phyloP scores from a whole-genome alignment of 352 stramenopile species.

The Globisporangium rhizosaccharum region DNA sequence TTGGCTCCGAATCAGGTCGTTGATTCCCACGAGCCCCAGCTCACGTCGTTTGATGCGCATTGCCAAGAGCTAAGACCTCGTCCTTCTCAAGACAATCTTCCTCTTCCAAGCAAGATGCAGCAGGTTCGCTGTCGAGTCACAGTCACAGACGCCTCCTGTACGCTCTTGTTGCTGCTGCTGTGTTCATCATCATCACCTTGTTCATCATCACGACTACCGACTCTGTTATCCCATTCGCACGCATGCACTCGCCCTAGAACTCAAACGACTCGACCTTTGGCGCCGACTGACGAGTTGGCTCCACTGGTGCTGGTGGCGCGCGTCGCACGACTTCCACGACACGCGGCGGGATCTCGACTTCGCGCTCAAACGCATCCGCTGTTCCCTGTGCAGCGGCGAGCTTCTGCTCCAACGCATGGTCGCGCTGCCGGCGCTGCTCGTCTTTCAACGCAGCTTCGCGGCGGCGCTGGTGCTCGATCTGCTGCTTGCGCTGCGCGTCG shows the following conservation, averaged over 20 bases:
- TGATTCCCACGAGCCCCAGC: too few relatives aligned
- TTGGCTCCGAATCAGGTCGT: too few relatives aligned
- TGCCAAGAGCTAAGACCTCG: too few relatives aligned
- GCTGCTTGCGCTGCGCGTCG: slow-evolving; percentile 60
- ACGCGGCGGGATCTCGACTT: slow-evolving; percentile 8
- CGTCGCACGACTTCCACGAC: slow-evolving; percentile 27
- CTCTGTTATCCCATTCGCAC: background rate
- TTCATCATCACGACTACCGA: background rate
- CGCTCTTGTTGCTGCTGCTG: background rate
- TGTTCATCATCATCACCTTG: background rate
- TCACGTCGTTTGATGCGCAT: too few relatives aligned
- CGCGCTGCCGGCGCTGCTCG: slow-evolving; percentile 36
- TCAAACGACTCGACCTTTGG: slow-evolving; percentile 10
- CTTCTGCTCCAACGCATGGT: slow-evolving; percentile 27
- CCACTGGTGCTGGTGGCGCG: slow-evolving; percentile 1
- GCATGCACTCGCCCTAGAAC: background rate
- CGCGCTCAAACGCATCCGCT: background rate
- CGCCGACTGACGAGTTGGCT: slow-evolving; percentile 13
- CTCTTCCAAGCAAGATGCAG: too few relatives aligned
- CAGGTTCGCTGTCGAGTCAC: too few relatives aligned
- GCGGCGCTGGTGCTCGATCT: slow-evolving; percentile 53
- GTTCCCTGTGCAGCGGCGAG: slow-evolving; percentile 2
- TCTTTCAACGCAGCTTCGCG: slow-evolving; percentile 55
- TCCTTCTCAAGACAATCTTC: too few relatives aligned
- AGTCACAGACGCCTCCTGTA: too few relatives aligned